Evolutionary conservation across 192 early-diverging fungal species (phyloP).

Genomic region (Backusella psychrophila): DNA sequence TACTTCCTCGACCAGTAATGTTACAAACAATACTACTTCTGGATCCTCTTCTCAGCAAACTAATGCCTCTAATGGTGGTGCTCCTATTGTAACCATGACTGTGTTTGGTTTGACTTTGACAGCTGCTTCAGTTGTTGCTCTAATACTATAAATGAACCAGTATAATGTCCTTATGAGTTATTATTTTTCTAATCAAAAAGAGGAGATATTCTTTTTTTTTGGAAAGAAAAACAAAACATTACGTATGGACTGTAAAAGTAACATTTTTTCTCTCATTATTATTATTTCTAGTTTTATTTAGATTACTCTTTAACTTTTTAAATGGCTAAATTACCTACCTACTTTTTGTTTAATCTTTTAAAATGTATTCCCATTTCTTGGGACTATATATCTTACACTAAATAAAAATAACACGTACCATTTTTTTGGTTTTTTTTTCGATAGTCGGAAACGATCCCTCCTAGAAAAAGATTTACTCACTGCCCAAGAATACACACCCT

Average conservation of each 20-base stretch:
- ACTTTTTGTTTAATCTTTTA: not conserved
- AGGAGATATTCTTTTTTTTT: not conserved
- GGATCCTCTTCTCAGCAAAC: not conserved
- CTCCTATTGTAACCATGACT: not conserved
- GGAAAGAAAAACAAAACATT: not conserved
- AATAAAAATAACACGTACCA: not conserved
- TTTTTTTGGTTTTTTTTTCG: not conserved
- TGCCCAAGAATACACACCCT: too few species aligned
- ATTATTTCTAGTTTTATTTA: not conserved
- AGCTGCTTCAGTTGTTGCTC: not conserved
- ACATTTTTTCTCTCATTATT: not conserved
- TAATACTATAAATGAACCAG: not conserved
- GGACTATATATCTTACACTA: not conserved
- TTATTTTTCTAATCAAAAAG: not conserved
- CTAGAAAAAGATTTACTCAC: too few species aligned
- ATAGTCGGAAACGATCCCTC: too few species aligned
- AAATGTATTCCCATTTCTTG: not conserved
- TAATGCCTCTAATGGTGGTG: not conserved
- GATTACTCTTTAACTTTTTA: constrained; percentile 1
- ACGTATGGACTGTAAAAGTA: not conserved
- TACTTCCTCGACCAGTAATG: constrained; percentile 1
- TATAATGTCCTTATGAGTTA: not conserved
- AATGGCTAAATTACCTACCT: not conserved
- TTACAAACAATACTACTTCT: not conserved
- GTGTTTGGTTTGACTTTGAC: not conserved